phyloP scores from a whole-genome alignment of 2,329 filamentous ascomycete species.

The Alternaria sp. region DNA sequence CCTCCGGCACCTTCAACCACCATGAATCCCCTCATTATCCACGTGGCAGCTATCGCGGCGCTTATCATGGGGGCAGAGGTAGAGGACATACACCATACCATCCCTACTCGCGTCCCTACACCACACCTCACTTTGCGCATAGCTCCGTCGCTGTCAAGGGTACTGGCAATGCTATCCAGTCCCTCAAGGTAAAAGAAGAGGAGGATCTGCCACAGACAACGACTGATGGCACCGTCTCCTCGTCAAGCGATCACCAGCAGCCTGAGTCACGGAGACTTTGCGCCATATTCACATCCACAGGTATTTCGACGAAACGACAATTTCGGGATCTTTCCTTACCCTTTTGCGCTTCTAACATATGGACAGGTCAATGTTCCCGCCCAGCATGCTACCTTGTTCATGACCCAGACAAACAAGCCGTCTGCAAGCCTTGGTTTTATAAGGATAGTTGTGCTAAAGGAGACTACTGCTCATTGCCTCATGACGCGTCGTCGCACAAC shows the following conservation, averaged over 20 bases:
- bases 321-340: slow-evolving; percentile 7
- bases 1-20: not conserved
- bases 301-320: slow-evolving; percentile 32
- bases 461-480: slow-evolving; percentile 86
- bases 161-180: slow-evolving; percentile 8
- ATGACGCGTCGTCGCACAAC: slow-evolving; percentile 83
- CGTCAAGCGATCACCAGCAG: slow-evolving; percentile 14
- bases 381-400: slow-evolving; percentile 82
- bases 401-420: slow-evolving; percentile 84
- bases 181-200: slow-evolving; percentile 5
- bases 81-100: slow-evolving; percentile 24
- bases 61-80: slow-evolving; percentile 19
- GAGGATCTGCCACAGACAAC: slow-evolving; percentile 1
- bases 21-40: not conserved
- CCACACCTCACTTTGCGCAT: slow-evolving; percentile 20
- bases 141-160: slow-evolving; percentile 23
- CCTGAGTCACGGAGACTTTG: slow-evolving; percentile 29
- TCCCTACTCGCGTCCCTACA: slow-evolving; percentile 30
- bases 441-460: slow-evolving; percentile 80
- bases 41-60: not conserved
- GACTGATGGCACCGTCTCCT: slow-evolving; percentile 1
- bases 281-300: slow-evolving; percentile 42
- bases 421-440: slow-evolving; percentile 87
- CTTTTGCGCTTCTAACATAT: slow-evolving; percentile 25
- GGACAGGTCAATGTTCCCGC: slow-evolving; percentile 80